Evolutionary conservation across 805 yeast genomes (phyloP).

Genomic region (Hanseniaspora lindneri): DNA sequence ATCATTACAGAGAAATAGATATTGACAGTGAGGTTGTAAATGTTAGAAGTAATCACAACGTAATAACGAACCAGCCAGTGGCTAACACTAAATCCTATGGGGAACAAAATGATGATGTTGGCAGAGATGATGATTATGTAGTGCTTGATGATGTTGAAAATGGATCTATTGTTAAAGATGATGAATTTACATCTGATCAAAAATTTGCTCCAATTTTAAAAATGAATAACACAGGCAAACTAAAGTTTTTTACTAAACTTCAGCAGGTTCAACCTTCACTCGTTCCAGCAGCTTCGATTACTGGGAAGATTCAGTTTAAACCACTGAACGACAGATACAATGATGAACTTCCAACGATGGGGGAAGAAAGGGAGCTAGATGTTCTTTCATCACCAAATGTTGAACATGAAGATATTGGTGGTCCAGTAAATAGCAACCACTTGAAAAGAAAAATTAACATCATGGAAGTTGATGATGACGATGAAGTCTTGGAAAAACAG

Average conservation of each 20-base stretch:
- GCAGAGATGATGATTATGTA: background rate
- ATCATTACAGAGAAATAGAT: slow-evolving; percentile 12
- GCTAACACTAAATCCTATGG: slow-evolving; percentile 5
- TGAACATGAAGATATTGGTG: background rate
- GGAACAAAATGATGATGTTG: background rate
- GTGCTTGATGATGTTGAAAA: slow-evolving; percentile 9
- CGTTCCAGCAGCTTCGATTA: slow-evolving; percentile 14
- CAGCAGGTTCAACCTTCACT: slow-evolving; percentile 13
- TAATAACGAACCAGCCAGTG: slow-evolving; percentile 7
- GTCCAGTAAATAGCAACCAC: background rate
- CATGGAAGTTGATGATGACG: slow-evolving; percentile 5
- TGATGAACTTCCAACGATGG: slow-evolving; percentile 1
- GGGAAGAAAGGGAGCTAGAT: slow-evolving; percentile 1
- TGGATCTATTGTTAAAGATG: slow-evolving; percentile 9
- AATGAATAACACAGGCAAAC: slow-evolving; percentile 13
- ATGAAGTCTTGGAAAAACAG: background rate
- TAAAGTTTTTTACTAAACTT: slow-evolving; percentile 10
- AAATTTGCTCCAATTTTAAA: slow-evolving; percentile 10
- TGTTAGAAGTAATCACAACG: slow-evolving; percentile 3
- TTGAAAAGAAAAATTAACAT: slow-evolving; percentile 7
- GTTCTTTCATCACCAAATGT: slow-evolving; percentile 2
- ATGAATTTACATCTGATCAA: slow-evolving; percentile 14
- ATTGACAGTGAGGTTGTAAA: background rate
- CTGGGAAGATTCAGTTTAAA: slow-evolving; percentile 6
- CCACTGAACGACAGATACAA: background rate